Evolutionary conservation across 2,329 filamentous ascomycete species (phyloP), one percentile per base, ranked within the genome.

Genomic region (Xylaria sp.): DNA sequence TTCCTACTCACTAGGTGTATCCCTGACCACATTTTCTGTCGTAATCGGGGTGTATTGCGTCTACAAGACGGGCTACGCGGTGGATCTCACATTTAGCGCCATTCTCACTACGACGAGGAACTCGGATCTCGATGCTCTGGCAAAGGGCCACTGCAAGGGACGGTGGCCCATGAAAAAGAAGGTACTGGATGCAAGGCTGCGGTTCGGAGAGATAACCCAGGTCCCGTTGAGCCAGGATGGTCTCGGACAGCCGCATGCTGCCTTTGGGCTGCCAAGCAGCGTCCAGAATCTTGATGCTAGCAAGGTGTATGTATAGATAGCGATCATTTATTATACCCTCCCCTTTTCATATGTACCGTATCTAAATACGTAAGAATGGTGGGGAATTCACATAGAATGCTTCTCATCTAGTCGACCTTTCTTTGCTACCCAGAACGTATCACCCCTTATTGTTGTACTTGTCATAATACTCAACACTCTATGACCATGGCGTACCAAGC

Each of bases 1-100:
- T 21, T 55, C 57, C 4, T 56, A 59, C 41, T 37, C 34, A n/a
- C 17, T 56, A 6, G 57, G 53, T 42, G 57, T 59, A 4, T 44
- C 46, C 8, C 20, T 56, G 4, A 54, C 56, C 2, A 20, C 56
- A 16, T 43, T 42, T 3, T 48, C 50, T 18, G 21, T 59, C 13
- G 39, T 40, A 18, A 40, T 59, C 18, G 56, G 56, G 9, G 44
- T 47, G 6, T 51, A 54, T 22, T 37, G 52, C 19, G 48, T 59
- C 46, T 22, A 48, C 41, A 44, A 20, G 18, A 59, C 53, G 20
- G 56, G 56, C 18, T 52, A 54, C 21, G 46, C 53, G 7, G 52
- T 48, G 7, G 46, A 59, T 29, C 43, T 50, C 1, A 44, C 29
- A 22, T 56, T 59, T 37, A 54, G 50, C 44, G 54, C 48, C 7